Conservation (phyloP, 768 basidiomycete genomes). For the Sarcomyxa edulis region DNA sequence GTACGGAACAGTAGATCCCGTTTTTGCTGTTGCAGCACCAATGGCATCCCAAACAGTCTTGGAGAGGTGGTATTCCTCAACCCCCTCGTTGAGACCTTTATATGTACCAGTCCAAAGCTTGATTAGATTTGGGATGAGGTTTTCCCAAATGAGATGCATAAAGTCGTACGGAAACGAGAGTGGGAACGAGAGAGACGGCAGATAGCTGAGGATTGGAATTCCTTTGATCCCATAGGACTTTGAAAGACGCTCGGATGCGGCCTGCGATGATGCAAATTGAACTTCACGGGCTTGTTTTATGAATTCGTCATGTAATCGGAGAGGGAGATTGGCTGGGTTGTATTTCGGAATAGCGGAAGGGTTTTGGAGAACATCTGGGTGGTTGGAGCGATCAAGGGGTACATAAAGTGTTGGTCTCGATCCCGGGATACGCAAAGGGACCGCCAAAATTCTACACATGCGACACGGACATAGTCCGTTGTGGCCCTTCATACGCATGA, state of each 20-base stretch:
- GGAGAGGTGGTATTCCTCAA: constrained; percentile 22
- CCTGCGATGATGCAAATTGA: constrained; percentile 15
- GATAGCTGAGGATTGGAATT: constrained; percentile 20
- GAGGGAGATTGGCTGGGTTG: constrained; percentile 26
- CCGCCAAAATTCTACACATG: constrained; percentile 20
- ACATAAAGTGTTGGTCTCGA: too few relatives aligned
- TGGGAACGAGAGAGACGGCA: constrained; percentile 30
- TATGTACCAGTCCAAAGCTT: constrained; percentile 34
- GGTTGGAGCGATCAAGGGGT: constrained; percentile 16
- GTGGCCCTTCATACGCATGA: constrained; percentile 23
- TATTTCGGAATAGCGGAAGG: constrained; percentile 8
- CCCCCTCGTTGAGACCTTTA: constrained; percentile 29
- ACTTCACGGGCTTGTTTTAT: constrained; percentile 17
- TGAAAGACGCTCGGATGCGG: constrained; percentile 13
- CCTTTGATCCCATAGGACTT: constrained; percentile 29
- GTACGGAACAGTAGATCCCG: constrained; percentile 31
- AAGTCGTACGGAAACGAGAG: constrained; percentile 39
- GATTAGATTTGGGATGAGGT: constrained; percentile 34
- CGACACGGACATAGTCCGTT: constrained; percentile 24
- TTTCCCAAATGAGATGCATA: constrained; percentile 45
- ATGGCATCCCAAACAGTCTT: constrained; percentile 33
- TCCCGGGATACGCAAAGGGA: constrained; percentile 24
- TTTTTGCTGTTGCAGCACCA: constrained; percentile 24
- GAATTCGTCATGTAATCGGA: constrained; percentile 24
- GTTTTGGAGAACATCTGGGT: constrained; percentile 11